Evolutionary conservation across 768 basidiomycete genomes (phyloP).

Genomic region (Mycena chlorophos): DNA sequence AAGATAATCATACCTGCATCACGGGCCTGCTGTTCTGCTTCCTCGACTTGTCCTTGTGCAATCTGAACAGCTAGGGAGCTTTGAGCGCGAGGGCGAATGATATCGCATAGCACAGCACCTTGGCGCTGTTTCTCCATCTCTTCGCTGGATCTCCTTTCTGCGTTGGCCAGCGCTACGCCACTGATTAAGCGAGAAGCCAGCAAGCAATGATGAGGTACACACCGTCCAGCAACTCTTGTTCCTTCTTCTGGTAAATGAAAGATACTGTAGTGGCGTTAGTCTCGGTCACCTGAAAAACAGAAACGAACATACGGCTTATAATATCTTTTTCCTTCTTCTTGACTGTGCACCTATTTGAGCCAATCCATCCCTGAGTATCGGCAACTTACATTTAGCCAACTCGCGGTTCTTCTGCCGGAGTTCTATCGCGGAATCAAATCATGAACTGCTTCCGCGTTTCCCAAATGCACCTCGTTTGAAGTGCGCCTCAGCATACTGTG

Average conservation of each 20-base stretch:
- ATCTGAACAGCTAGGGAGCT: too few relatives aligned
- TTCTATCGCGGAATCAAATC: constrained; percentile 11
- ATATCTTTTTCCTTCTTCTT: constrained; percentile 24
- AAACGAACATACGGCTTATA: constrained; percentile 16
- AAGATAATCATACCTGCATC: too few relatives aligned
- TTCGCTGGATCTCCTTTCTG: constrained; percentile 13
- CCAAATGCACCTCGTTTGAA: constrained; percentile 21
- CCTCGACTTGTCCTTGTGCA: too few relatives aligned
- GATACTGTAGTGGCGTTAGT: constrained; percentile 11
- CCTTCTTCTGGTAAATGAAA: constrained; percentile 22
- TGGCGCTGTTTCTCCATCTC: constrained; percentile 21
- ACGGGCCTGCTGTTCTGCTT: too few relatives aligned
- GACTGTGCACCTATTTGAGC: constrained; percentile 4
- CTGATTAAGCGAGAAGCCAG: neutral
- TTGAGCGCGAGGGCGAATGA: too few relatives aligned
- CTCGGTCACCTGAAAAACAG: neutral
- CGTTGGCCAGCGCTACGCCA: constrained; percentile 12
- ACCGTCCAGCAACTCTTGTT: constrained; percentile 18
- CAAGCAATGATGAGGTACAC: neutral
- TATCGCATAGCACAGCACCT: constrained; percentile 4
- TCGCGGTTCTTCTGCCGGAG: constrained; percentile 21
- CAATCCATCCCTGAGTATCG: neutral
- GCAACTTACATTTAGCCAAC: constrained; percentile 18
- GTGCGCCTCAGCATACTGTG: constrained; percentile 22
- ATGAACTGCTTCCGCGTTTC: too few relatives aligned